phyloP scores from a whole-genome alignment of 192 early-diverging fungal genomes.

The Umbelopsis sp. region DNA sequence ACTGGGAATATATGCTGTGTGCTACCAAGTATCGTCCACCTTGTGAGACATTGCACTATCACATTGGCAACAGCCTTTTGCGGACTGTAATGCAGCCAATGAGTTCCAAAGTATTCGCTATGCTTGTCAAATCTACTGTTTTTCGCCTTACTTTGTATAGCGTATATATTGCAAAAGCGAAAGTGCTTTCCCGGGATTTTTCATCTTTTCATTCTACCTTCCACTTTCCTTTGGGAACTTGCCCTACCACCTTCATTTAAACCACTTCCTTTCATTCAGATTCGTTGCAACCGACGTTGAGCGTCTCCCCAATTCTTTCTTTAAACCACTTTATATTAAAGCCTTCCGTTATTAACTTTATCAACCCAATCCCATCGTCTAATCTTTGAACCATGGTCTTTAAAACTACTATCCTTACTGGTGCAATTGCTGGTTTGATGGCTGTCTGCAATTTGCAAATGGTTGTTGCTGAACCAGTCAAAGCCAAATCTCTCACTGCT shows the following conservation, averaged over 20 bases:
- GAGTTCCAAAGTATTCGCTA: not conserved
- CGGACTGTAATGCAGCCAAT: not conserved
- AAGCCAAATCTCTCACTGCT: not conserved
- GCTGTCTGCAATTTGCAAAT: slow-evolving; percentile 6
- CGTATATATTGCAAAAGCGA: not conserved
- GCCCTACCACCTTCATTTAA: not conserved
- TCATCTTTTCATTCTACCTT: not conserved
- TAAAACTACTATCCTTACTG: slow-evolving; percentile 7
- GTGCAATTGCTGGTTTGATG: slow-evolving; percentile 9
- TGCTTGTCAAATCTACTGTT: not conserved
- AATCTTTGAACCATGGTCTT: not conserved
- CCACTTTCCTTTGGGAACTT: not conserved
- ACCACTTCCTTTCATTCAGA: slow-evolving; percentile 19
- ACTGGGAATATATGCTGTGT: slow-evolving; percentile 16
- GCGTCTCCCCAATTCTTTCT: slow-evolving; percentile 15
- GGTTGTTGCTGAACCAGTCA: slow-evolving; percentile 12
- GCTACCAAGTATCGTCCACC: not conserved
- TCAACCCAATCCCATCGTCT: not conserved
- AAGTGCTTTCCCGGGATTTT: not conserved
- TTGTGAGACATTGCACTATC: slow-evolving; percentile 20
- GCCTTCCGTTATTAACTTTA: not conserved
- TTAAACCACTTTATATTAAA: not conserved
- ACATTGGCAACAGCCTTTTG: slow-evolving; percentile 8
- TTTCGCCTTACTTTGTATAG: not conserved
- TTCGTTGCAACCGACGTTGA: slow-evolving; percentile 20